Percentiles rank a stretch among this genome's conserved stretches.
Evolutionary conservation across 2,329 filamentous ascomycete genomes (phyloP).

Genomic region (Aspergillus transmontanensis): DNA sequence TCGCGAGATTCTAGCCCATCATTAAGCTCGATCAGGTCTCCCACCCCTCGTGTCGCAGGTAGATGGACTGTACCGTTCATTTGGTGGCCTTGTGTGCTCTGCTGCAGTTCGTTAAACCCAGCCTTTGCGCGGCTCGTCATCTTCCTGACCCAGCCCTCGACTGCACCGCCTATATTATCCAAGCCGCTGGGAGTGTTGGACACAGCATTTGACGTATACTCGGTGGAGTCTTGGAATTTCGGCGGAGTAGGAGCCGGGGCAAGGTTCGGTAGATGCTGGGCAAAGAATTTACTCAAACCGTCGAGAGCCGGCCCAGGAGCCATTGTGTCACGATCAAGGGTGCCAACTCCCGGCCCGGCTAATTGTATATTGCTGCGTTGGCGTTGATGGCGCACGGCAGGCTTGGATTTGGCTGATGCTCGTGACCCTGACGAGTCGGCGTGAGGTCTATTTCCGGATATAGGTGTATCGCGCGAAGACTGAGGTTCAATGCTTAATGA

Average conservation of each 20-base stretch:
- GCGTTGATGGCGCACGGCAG: conserved; percentile 43
- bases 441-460: conserved; percentile 31
- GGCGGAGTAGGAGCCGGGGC: conserved; percentile 67
- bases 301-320: conserved; percentile 76
- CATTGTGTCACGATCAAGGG: conserved; percentile 61
- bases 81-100: conserved; percentile 28
- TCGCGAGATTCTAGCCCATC: conserved; percentile 37
- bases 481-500: conserved; percentile 31
- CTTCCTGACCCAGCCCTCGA: conserved; percentile 88
- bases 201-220: conserved; percentile 34
- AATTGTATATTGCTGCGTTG: conserved; percentile 60
- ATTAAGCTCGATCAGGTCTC: conserved; percentile 49
- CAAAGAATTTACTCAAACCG: conserved; percentile 79
- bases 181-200: conserved; percentile 53
- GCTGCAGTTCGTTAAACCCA: conserved; percentile 43
- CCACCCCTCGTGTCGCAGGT: conserved; percentile 33
- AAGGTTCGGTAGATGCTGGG: conserved; percentile 78
- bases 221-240: conserved; percentile 42
- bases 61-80: conserved; percentile 25
- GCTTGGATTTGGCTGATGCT: conserved; percentile 31
- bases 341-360: conserved; percentile 84
- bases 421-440: conserved; percentile 30
- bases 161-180: conserved; percentile 81
- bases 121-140: conserved; percentile 60
- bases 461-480: conserved; percentile 25